Evolutionary conservation across 1,284 basidiomycete genomes (phyloP), one percentile per base, ranked within the genome.

Genomic region (Pyrrhoderma lamaoense): DNA sequence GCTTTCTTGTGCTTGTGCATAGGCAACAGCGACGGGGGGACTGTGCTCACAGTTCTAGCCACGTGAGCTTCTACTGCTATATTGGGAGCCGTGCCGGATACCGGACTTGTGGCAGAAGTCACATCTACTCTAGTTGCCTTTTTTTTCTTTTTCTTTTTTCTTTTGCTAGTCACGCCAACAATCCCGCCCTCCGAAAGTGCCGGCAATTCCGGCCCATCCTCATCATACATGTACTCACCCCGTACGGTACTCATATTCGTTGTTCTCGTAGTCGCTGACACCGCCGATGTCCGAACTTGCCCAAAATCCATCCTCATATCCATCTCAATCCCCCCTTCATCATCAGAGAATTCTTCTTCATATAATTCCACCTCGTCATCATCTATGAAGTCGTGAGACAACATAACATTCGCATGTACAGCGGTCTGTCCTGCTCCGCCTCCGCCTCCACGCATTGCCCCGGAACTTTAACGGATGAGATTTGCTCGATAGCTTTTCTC

Each of bases 401-500:
- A 64, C 59, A 72, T 66, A 37, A 69, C 67, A 53, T 70, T 72
- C 37, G 68, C 62, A 55, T 65, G 63, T 52, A 60, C 67, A 59
- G 64, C 65, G 58, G 61, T 49, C 64, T 63, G 49, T 57, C 62
- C 43, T 62, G 62, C 36, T 60, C 63, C 34, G 62, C 66, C 23
- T 64, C 67, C 52, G 61, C 62, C 31, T 31, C 27, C 27, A 40
- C 38, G n/a, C 21, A 8, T 16, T 8, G 38, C 47, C 63, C 62
- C 16, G 67, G 64, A 11, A 58, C 69, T 22, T 70, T 65, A 36
- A 72, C 73, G 23, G 69, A 69, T 23, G 70, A 72, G n/a, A 74
- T 70, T 39, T 77, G 75, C 57, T 78, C 74, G 60, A 79, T 71
- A 38, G 73, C 75, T n/a, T 40, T 16, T 22, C 8, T 4, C 38